A percentile compares a stretch with the other conserved stretches of the same genome.
These are phyloP conservation scores for Cydonia oblonga DNA, from an alignment of 331 rosid genomes.

Conservation along the genomic window DNA sequence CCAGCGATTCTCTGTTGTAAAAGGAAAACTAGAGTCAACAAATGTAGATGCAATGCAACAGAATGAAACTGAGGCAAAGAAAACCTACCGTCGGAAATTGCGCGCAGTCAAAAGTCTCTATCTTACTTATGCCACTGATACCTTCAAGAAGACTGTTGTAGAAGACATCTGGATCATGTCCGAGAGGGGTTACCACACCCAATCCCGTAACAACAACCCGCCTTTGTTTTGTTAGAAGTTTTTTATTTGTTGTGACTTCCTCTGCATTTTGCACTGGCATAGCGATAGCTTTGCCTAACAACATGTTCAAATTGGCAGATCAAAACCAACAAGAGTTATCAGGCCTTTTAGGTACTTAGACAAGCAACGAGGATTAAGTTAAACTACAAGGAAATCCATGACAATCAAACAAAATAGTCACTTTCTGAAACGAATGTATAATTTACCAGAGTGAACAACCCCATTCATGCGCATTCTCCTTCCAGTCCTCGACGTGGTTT, in stretches of 20 bases:
- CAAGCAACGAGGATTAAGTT: neutral
- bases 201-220: conserved; percentile 25
- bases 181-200: conserved; percentile 22
- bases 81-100: conserved; percentile 18
- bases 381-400: neutral
- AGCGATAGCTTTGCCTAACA: neutral
- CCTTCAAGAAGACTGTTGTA: conserved; percentile 26
- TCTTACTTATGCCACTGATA: conserved; percentile 21
- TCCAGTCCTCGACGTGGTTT: neutral
- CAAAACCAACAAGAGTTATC: neutral
- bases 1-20: conserved; percentile 23
- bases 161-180: conserved; percentile 27
- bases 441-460: conserved; percentile 7
- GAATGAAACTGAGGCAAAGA: neutral
- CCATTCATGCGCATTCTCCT: neutral
- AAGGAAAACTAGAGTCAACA: neutral
- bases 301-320: neutral
- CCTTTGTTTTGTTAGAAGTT: neutral
- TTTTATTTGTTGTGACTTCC: neutral
- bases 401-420: neutral
- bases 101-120: conserved; percentile 23
- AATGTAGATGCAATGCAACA: neutral
- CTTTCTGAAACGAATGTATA: neutral
- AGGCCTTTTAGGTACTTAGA: neutral
- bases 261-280: neutral